Percentiles rank a stretch among this genome's conserved stretches.
Conservation (phyloP, 345 rosid species). For the Pistacia integerrima region DNA sequence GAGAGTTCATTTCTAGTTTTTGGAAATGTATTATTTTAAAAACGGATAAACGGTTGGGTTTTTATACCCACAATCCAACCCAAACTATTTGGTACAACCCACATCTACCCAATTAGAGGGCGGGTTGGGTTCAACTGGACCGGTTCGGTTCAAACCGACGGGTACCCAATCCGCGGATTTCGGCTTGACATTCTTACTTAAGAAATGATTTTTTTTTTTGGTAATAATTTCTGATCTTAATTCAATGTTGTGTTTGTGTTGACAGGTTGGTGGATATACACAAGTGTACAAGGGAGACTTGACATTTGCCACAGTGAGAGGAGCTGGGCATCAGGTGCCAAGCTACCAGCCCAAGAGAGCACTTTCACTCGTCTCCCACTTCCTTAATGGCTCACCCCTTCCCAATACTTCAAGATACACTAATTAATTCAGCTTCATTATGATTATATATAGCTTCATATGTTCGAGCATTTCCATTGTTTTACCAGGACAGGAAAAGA, state of each 20-base stretch:
- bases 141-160: too few relatives aligned
- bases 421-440: not conserved
- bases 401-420: conserved; percentile 49
- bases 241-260: not conserved
- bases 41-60: too few relatives aligned
- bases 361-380: conserved; percentile 69
- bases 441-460: not conserved
- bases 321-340: conserved; percentile 92
- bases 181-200: too few relatives aligned
- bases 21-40: too few relatives aligned
- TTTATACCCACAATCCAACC: too few relatives aligned
- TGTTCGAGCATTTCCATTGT: conserved; percentile 7
- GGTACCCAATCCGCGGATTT: too few relatives aligned
- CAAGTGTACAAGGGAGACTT: conserved; percentile 68
- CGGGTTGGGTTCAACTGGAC: too few relatives aligned
- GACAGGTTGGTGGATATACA: conserved; percentile 78
- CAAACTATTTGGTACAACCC: too few relatives aligned
- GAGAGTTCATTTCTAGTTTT: too few relatives aligned
- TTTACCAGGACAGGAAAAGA: not conserved
- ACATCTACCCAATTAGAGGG: too few relatives aligned
- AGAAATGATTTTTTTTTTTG: too few relatives aligned
- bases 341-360: conserved; percentile 82
- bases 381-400: conserved; percentile 63
- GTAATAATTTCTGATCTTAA: too few relatives aligned
- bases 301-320: conserved; percentile 81